Conservation (phyloP, 2,329 filamentous ascomycete genomes). For the Nigrospora osmanthi region DNA sequence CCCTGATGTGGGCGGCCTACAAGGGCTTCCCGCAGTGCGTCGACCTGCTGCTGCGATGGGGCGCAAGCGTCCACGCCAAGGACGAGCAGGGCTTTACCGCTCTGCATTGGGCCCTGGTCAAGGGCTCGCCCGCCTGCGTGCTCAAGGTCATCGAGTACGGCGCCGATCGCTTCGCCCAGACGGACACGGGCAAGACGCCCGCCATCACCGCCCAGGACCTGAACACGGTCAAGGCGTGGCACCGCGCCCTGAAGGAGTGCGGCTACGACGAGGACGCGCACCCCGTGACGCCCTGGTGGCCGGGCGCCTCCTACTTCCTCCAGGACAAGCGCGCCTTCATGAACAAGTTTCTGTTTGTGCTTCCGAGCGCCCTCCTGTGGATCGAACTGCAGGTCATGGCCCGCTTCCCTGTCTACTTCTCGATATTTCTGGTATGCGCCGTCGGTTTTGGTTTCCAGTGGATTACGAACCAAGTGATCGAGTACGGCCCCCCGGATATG, state of each 20-base stretch:
- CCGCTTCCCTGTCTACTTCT: slow-evolving; percentile 64
- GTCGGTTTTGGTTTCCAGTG: slow-evolving; percentile 67
- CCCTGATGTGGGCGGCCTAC: slow-evolving; percentile 98
- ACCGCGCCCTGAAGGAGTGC: slow-evolving; percentile 71
- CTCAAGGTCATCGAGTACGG: slow-evolving; percentile 95
- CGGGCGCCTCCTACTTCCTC: slow-evolving; percentile 61
- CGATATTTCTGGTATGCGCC: slow-evolving; percentile 62
- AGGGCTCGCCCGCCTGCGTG: slow-evolving; percentile 81
- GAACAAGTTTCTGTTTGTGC: slow-evolving; percentile 81
- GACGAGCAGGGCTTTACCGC: slow-evolving; percentile 94
- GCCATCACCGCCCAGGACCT: slow-evolving; percentile 81
- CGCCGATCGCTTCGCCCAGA: slow-evolving; percentile 85
- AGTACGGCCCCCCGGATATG: slow-evolving; percentile 82
- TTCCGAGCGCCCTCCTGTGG: slow-evolving; percentile 74
- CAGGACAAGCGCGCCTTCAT: slow-evolving; percentile 74
- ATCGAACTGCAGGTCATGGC: slow-evolving; percentile 64
- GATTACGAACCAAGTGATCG: slow-evolving; percentile 67
- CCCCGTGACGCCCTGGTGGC: slow-evolving; percentile 61
- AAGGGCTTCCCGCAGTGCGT: slow-evolving; percentile 92
- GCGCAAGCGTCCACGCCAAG: slow-evolving; percentile 81
- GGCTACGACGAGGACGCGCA: slow-evolving; percentile 78
- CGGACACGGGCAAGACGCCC: slow-evolving; percentile 84
- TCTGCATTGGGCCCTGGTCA: slow-evolving; percentile 92
- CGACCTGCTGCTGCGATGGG: slow-evolving; percentile 88
- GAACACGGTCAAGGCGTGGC: slow-evolving; percentile 77